Base-by-base conservation (phyloP, 768 basidiomycete genomes). In the Plicaturopsis crispa region DNA sequence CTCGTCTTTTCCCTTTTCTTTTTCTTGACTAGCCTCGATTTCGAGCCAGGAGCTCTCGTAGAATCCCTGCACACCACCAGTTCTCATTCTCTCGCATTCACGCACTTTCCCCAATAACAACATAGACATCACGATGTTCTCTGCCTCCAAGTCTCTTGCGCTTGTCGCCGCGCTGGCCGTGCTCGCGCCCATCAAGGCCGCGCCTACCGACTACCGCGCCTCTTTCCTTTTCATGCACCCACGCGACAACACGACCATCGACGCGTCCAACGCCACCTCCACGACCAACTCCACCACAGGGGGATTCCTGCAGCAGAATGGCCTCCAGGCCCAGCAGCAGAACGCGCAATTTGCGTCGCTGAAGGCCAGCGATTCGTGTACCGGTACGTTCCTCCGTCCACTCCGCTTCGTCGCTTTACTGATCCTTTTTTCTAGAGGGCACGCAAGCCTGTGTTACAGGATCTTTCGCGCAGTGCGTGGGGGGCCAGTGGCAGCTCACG, bases 391-490 rank as follows among this genome's bases (percentile, higher is more conserved):
- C 10, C 14, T 30, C 13, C 20, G 10, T 3, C 13, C 14, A 14
- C 10, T 28, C 26, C 26, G 14, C 14, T n/a, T n/a, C n/a, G n/a
- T n/a, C n/a, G n/a, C n/a, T n/a, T n/a, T n/a, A n/a, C n/a, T n/a
- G n/a, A n/a, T n/a, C n/a, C n/a, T n/a, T n/a, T 28, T 28, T 14
- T 28, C 8, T 19, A 63, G 64, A 47, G 10, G 55, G 50, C 23
- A 46, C 56, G 6, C 43, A 56, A 19, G 67, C 58, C 6, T 69
- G 66, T 40, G 49, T 68, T 14, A 19, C 43, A 12, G 48, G 52
- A 17, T 38, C 45, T 1, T 64, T 67, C 33, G 63, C 63, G 10
- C 65, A 69, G 34, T 69, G 67, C 46, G 40, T 50, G 19, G 45
- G 42, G 24, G 59, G 56, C 33, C 51, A 55, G 38, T 69, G 62